Evolutionary conservation across 2,329 filamentous ascomycete species (phyloP).

Genomic region (Fonsecaea pedrosoi): DNA sequence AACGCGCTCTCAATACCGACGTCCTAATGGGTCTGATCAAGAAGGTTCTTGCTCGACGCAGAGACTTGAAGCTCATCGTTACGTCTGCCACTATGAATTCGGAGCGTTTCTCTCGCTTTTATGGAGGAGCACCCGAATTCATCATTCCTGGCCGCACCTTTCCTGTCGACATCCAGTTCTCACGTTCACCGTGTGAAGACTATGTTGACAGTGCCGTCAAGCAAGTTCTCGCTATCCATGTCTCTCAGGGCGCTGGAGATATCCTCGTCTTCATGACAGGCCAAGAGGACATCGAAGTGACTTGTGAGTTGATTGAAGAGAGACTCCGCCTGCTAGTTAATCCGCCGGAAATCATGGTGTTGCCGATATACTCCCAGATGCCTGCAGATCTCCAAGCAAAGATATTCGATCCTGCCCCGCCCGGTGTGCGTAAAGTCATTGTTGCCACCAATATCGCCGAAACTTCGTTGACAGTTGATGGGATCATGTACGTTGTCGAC

Average conservation of each 20-base stretch:
- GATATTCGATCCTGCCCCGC: conserved; percentile 90
- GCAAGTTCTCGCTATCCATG: conserved; percentile 92
- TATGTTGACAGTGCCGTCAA: conserved; percentile 98
- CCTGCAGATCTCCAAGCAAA: conserved; percentile 96
- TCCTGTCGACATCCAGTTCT: conserved; percentile 95
- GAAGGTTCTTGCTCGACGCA: conserved; percentile 86
- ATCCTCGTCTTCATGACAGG: conserved; percentile 99
- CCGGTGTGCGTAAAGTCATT: conserved; percentile 94
- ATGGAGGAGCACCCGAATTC: conserved; percentile 93
- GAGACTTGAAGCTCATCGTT: conserved; percentile 94
- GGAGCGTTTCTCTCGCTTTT: conserved; percentile 94
- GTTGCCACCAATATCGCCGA: conserved; percentile 99
- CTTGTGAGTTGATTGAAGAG: conserved; percentile 90
- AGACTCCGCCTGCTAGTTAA: conserved; percentile 88
- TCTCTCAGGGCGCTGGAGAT: conserved; percentile 90
- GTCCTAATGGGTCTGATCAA: conserved; percentile 98
- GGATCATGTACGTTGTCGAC: conserved; percentile 99
- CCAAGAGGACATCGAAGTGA: conserved; percentile 97
- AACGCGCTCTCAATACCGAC: conserved; percentile 94
- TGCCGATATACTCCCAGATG: conserved; percentile 99
- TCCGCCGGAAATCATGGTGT: conserved; percentile 88
- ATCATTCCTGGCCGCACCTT: conserved; percentile 96
- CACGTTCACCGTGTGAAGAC: conserved; percentile 92
- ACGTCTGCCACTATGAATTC: conserved; percentile 99
- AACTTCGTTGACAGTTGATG: conserved; percentile 95